A percentile compares a stretch with the other conserved stretches of the same genome.
Evolutionary conservation across 176 grass and related monocot species (phyloP).

Genomic region (Musa acuminata): DNA sequence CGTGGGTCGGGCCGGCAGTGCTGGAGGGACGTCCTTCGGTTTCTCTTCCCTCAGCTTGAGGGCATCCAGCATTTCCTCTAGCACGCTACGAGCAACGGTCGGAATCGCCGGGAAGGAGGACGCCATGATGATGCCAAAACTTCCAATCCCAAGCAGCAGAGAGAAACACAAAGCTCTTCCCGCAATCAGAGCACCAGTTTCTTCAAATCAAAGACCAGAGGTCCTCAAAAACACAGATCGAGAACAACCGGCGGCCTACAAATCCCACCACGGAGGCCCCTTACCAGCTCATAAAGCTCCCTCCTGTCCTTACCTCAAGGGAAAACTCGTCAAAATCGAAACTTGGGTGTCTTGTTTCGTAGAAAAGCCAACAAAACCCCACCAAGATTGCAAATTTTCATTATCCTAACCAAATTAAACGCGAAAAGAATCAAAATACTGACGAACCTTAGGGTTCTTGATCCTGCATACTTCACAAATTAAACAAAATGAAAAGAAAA

Average conservation of each 20-base stretch:
- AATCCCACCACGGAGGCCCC: no score
- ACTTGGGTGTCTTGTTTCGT: background rate
- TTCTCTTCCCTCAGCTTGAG: conserved; percentile 32
- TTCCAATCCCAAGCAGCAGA: background rate
- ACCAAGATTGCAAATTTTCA: background rate
- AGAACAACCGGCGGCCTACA: no score
- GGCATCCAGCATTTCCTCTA: conserved; percentile 26
- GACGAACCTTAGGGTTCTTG: background rate
- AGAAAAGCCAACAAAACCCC: background rate
- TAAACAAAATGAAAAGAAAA: no score
- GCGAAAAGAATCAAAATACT: no score
- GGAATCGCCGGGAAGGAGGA: no score
- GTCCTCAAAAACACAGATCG: no score
- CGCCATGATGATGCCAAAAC: background rate
- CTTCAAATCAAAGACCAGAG: no score
- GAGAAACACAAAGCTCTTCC: background rate
- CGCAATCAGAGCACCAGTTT: no score
- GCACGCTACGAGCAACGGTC: conserved; percentile 6
- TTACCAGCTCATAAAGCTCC: no score
- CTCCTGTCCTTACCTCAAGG: no score
- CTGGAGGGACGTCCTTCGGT: conserved; percentile 25
- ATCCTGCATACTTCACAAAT: background rate
- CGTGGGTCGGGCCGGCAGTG: conserved; percentile 23
- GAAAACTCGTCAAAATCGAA: background rate
- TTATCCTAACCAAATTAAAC: background rate